A percentile compares a stretch with the other conserved stretches of the same genome.
Conservation (phyloP, 2,329 filamentous ascomycete genomes). For the Claviceps pusilla region DNA sequence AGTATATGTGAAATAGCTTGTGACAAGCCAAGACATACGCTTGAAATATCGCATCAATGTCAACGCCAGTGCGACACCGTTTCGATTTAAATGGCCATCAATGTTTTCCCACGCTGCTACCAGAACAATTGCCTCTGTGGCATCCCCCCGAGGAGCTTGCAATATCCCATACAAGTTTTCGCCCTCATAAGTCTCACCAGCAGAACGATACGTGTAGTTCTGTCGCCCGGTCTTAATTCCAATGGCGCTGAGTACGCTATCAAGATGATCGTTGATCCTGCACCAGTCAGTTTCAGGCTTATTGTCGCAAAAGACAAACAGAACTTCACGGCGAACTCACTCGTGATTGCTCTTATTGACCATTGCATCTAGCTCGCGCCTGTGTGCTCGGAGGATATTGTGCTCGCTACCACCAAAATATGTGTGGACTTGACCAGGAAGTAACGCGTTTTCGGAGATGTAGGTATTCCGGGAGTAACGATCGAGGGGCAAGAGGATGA, state of each 20-base stretch:
- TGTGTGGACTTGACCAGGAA: slow-evolving; percentile 92
- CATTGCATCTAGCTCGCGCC: slow-evolving; percentile 61
- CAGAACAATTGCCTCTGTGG: slow-evolving; percentile 89
- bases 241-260: slow-evolving; percentile 58
- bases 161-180: slow-evolving; percentile 91
- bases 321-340: slow-evolving; percentile 21
- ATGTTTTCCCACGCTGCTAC: slow-evolving; percentile 81
- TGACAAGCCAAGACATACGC: slow-evolving; percentile 28
- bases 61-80: slow-evolving; percentile 72
- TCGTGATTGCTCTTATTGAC: slow-evolving; percentile 36
- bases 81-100: slow-evolving; percentile 63
- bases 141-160: slow-evolving; percentile 85
- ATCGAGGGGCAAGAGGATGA: slow-evolving; percentile 77
- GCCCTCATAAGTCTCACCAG: slow-evolving; percentile 57
- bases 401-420: slow-evolving; percentile 96
- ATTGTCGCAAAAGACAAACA: neutral
- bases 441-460: slow-evolving; percentile 90
- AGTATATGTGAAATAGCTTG: neutral
- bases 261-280: slow-evolving; percentile 55
- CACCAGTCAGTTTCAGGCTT: neutral
- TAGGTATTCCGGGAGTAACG: slow-evolving; percentile 87
- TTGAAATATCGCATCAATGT: slow-evolving; percentile 91
- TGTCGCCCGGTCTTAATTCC: slow-evolving; percentile 82
- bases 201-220: slow-evolving; percentile 70
- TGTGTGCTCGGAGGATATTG: slow-evolving; percentile 81